Conservation (phyloP, 768 basidiomycete species). For the Pleurotus cornucopiae region DNA sequence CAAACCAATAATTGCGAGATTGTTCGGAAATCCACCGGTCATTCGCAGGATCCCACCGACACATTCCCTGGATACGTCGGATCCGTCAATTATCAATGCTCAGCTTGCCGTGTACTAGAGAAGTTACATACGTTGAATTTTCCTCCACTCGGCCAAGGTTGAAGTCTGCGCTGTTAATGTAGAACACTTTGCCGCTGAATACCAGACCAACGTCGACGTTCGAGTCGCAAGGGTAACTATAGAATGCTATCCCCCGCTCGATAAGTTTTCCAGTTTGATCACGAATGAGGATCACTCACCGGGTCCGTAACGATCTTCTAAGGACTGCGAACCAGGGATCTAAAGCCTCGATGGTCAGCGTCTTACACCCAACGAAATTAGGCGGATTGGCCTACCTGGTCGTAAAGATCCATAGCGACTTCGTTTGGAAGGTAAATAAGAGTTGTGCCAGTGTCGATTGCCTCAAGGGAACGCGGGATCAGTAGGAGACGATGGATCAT, state of each 20-base stretch:
- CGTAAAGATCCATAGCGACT: slow-evolving; percentile 43
- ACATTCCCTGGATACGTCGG: slow-evolving; percentile 34
- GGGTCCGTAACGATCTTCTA: slow-evolving; percentile 36
- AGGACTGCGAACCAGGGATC: slow-evolving; percentile 44
- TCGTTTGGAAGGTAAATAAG: slow-evolving; percentile 52
- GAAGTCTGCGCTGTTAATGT: slow-evolving; percentile 46
- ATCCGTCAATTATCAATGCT: neutral
- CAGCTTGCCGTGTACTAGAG: too few relatives aligned
- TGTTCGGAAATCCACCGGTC: slow-evolving; percentile 38
- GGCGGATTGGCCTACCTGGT: slow-evolving; percentile 22
- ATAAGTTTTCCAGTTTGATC: neutral
- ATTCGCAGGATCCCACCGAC: slow-evolving; percentile 51
- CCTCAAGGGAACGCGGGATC: slow-evolving; percentile 28
- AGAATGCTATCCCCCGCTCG: slow-evolving; percentile 35
- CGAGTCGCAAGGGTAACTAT: slow-evolving; percentile 48
- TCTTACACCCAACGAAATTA: neutral
- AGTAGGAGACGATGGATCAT: neutral
- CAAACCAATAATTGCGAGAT: slow-evolving; percentile 57
- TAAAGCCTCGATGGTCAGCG: slow-evolving; percentile 15
- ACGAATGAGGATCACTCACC: slow-evolving; percentile 22
- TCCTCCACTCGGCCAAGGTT: slow-evolving; percentile 39
- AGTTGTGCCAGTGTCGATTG: slow-evolving; percentile 67
- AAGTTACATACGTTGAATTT: slow-evolving; percentile 20
- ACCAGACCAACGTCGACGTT: slow-evolving; percentile 33
- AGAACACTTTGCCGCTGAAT: slow-evolving; percentile 37